Conservation (phyloP, 805 yeast genomes). For the Saturnispora serradocipensis region DNA sequence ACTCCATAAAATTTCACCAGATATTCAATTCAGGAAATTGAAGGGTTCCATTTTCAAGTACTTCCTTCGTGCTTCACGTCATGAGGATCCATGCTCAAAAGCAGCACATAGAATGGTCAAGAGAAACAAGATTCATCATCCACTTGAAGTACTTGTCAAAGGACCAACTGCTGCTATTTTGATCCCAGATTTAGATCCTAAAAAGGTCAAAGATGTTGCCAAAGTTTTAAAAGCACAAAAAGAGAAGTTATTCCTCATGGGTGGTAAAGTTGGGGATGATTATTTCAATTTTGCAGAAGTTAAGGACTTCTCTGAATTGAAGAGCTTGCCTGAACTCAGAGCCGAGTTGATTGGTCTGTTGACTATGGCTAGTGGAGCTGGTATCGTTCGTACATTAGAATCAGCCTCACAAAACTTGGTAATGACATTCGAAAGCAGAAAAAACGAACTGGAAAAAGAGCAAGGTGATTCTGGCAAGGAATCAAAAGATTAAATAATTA, state of each 20-base stretch:
- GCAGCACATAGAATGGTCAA: conserved; percentile 34
- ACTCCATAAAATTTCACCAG: conserved; percentile 35
- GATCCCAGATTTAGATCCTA: conserved; percentile 64
- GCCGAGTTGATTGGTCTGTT: conserved; percentile 77
- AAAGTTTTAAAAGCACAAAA: conserved; percentile 52
- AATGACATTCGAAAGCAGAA: conserved; percentile 62
- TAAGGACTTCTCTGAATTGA: conserved; percentile 61
- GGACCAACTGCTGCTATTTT: conserved; percentile 85
- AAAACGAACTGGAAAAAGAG: conserved; percentile 21
- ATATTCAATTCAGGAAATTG: conserved; percentile 46
- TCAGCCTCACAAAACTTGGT: conserved; percentile 58
- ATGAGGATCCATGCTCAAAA: conserved; percentile 63
- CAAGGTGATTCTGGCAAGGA: conserved; percentile 2
- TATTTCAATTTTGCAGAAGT: conserved; percentile 45
- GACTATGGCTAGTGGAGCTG: conserved; percentile 82
- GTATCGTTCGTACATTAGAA: conserved; percentile 74
- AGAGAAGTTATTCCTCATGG: conserved; percentile 73
- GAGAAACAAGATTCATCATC: conserved; percentile 45
- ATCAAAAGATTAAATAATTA: background rate
- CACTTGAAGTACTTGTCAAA: conserved; percentile 55
- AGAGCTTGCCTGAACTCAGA: conserved; percentile 61
- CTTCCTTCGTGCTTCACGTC: conserved; percentile 61
- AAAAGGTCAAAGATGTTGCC: conserved; percentile 49
- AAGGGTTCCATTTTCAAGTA: conserved; percentile 65
- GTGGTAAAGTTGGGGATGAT: conserved; percentile 69